Conservation (phyloP, 805 yeast genomes). For the Pichia exigua region DNA sequence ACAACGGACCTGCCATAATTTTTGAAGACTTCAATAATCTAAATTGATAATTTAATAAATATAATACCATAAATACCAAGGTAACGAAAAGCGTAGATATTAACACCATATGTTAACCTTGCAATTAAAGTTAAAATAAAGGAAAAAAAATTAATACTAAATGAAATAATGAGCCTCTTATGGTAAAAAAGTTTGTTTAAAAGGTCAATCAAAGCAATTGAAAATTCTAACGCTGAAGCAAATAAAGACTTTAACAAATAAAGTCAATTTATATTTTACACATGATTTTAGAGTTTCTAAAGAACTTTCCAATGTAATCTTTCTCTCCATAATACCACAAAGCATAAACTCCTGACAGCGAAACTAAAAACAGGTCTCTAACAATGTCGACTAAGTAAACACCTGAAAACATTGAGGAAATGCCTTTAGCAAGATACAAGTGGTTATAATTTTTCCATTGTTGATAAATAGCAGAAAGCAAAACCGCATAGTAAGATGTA, state of each 20-base stretch:
- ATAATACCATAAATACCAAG: slow-evolving; percentile 80
- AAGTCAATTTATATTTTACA: slow-evolving; percentile 78
- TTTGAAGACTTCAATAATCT: slow-evolving; percentile 65
- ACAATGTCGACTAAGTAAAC: slow-evolving; percentile 76
- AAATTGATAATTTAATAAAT: slow-evolving; percentile 66
- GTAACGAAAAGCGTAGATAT: slow-evolving; percentile 80
- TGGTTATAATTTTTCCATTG: slow-evolving; percentile 45
- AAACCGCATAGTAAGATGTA: no score
- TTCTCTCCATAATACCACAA: slow-evolving; percentile 79
- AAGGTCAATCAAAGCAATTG: background rate
- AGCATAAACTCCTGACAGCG: slow-evolving; percentile 78
- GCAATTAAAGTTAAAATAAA: background rate
- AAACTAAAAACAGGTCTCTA: slow-evolving; percentile 68
- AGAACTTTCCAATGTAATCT: no score
- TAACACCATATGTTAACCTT: slow-evolving; percentile 31
- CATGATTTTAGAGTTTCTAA: slow-evolving; percentile 22
- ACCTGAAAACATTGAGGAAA: slow-evolving; percentile 74
- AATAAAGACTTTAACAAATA: slow-evolving; percentile 72
- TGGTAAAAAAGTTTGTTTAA: background rate
- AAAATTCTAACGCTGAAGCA: slow-evolving; percentile 57
- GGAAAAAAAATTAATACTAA: background rate
- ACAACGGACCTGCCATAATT: slow-evolving; percentile 76
- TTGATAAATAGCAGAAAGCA: slow-evolving; percentile 64
- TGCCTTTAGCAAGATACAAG: slow-evolving; percentile 32
- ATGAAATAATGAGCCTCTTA: background rate